Evolutionary conservation across 257 asterid genomes (phyloP), one percentile per base, ranked within the genome.

Genomic region (Nicotiana undulata): DNA sequence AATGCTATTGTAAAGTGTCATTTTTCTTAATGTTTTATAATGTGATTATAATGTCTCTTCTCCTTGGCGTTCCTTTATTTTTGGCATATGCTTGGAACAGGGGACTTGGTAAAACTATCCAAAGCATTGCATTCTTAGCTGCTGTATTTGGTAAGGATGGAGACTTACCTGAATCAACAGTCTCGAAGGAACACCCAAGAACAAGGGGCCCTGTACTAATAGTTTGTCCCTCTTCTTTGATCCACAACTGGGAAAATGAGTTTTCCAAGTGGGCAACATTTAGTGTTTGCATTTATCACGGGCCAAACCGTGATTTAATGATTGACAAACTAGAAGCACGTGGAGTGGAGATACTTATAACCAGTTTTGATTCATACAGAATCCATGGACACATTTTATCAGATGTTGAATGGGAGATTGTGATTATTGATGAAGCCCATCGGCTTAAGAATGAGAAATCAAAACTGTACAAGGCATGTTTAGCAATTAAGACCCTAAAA

Each of bases 61-160:
- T 70, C 31, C 55, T 68, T 79, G 16, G 12, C 28, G 51, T 85
- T 81, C 72, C 44, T 55, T 24, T 52, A 26, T 78, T 77, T 78
- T 28, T 49, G 77, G 17, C 61, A 75, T 65, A 29, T 70, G 49
- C 78, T 16, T 82, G 70, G 81, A 55, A 82, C 88, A 95, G 99
- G 99, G 99, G 99, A 81, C 84, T 95, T 85, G 99, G 99, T 11
- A 95, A 95, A 90, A 95, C 99, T 70, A 93, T 95, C 85, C 99
- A 95, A 84, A 86, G 97, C 76, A 95, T 95, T 82, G 97, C 97
- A 79, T 91, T 95, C 86, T 83, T 95, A 88, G 92, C 98, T 86
- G 98, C 99, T 59, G 96, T 95, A 22, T 95, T 56, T 80, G 89
- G 88, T 55, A 93, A 93, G 86, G 95, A 83, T 76, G 87, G 88